A percentile compares a stretch with the other conserved stretches of the same genome.
phyloP scores from a whole-genome alignment of 768 basidiomycete genomes.

The Mycena galericulata region DNA sequence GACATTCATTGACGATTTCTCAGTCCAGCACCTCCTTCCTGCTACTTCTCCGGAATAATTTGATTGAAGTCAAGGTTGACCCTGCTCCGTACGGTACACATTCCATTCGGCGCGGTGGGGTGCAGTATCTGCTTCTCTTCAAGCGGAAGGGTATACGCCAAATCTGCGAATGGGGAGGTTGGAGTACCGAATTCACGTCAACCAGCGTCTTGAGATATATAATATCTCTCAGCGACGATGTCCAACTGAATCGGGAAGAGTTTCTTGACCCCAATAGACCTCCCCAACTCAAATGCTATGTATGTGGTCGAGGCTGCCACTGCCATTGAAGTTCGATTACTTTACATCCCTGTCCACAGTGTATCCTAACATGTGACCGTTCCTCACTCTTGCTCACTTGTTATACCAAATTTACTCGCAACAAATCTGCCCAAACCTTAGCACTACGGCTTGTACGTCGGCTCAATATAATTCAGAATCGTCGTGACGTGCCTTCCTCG shows the following conservation, averaged over 20 bases:
- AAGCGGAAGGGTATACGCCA: conserved; percentile 46
- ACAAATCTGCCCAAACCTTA: no score
- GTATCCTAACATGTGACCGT: no score
- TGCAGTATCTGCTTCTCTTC: conserved; percentile 49
- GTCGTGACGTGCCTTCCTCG: no score
- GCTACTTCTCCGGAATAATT: conserved; percentile 51
- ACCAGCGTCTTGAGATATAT: conserved; percentile 56
- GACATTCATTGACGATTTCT: neutral
- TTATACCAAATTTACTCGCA: no score
- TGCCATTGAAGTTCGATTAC: conserved; percentile 39
- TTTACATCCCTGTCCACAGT: no score
- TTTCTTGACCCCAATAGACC: conserved; percentile 48
- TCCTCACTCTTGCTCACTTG: no score
- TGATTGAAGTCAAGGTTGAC: conserved; percentile 53
- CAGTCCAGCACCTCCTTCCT: conserved; percentile 51
- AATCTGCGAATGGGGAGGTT: conserved; percentile 61
- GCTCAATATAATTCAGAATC: no score
- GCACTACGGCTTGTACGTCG: no score
- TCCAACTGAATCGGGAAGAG: conserved; percentile 44
- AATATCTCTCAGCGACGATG: conserved; percentile 54
- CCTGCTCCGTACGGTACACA: conserved; percentile 52
- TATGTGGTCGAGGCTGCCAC: conserved; percentile 45
- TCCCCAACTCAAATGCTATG: conserved; percentile 38
- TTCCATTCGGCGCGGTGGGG: conserved; percentile 54
- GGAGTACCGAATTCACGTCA: conserved; percentile 52